Base-by-base conservation (phyloP, 345 rosid species). In the Gynandropsis gynandra region DNA sequence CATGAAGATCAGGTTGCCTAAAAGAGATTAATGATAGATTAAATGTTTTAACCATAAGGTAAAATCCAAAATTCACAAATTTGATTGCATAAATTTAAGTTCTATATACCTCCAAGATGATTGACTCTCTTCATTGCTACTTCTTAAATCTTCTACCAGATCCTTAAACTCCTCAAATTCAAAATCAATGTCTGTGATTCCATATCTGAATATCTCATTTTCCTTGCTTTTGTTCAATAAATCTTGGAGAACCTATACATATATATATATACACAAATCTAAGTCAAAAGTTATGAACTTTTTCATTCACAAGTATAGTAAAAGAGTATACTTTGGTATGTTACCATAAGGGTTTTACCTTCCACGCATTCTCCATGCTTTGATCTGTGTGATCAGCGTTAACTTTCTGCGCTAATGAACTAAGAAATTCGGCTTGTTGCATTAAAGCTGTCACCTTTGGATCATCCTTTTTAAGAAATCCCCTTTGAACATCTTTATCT, bases 361-460 rank as follows among this genome's bases (percentile, higher is more conserved):
- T 87, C 98, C 95, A 85, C 40, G 98, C 89, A 82, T 73, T 79
- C 70, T 92, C 96, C 56, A 85, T 79, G 78, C 93, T 78, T 71
- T 79, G 86, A 16, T 87, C 95, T 47, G 87, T 73, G 70, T 70
- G 78, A 57, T 87, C 96, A 24, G 73, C 29, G 45, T 74, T 78
- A 44, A 92, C 86, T 81, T 80, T 92, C 58, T 55, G 47, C 3
- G 95, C 81, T 36, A 92, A 79, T 46, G 98, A 78, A 66, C 80
- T 78, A 56, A 92, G 85, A 67, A 87, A 80, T 69, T 84, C 88
- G 18, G 97, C 88, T 76, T 87, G 98, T 75, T 87, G 85, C 86
- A 83, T 72, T 75, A 92, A 63, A 64, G 79, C 78, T 53, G 74
- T 44, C 58, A 85, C 71, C 79, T 81, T 87, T 51, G 95, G 85